A percentile compares a stretch with the other conserved stretches of the same genome.
Evolutionary conservation across 164 flowering plant species (phyloP).

Genomic region (Vitis vinifera): ASM3070453v1 NC_081807.1:7050001-7050500

Average conservation of each 20-base stretch:
- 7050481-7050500: no score
- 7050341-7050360: no score
- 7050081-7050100: conserved; percentile 13
- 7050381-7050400: no score
- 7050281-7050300: neutral
- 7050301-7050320: conserved; percentile 12
- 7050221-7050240: neutral
- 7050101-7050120: conserved; percentile 10
- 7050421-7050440: no score
- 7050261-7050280: conserved; percentile 6
- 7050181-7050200: conserved; percentile 4
- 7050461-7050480: no score
- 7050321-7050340: neutral
- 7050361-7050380: no score
- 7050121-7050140: conserved; percentile 4
- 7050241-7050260: neutral
- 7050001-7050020: neutral
- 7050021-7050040: conserved; percentile 7
- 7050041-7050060: neutral
- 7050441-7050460: no score
- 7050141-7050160: conserved; percentile 3
- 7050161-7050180: neutral
- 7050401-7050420: no score
- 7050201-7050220: neutral
- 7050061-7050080: conserved; percentile 14